These are phyloP conservation scores for Candida hungchunana DNA, from an alignment of 805 yeast genomes.

Conservation along the genomic window DNA sequence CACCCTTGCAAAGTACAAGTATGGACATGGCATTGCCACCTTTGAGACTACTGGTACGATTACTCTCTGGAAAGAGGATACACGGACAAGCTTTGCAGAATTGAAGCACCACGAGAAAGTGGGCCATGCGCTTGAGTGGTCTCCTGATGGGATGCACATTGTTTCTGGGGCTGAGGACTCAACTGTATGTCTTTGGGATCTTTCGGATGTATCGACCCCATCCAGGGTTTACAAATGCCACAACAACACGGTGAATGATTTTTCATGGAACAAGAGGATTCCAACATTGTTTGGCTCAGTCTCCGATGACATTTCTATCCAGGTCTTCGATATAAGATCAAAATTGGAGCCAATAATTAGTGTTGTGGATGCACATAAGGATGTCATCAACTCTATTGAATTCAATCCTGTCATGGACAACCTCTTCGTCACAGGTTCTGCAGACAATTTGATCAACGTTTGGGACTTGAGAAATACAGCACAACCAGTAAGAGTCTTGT, in stretches of 20 bases:
- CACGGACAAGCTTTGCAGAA: conserved; percentile 19
- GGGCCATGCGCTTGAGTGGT: conserved; percentile 75
- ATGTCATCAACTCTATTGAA: conserved; percentile 62
- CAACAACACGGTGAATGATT: conserved; percentile 58
- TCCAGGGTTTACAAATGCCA: conserved; percentile 43
- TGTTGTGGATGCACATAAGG: conserved; percentile 46
- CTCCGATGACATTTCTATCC: conserved; percentile 61
- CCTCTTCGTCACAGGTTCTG: conserved; percentile 71
- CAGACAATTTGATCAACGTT: conserved; percentile 65
- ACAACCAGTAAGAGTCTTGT: conserved; percentile 56
- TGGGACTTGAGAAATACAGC: conserved; percentile 70
- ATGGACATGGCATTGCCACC: too few species aligned
- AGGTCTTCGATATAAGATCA: conserved; percentile 55
- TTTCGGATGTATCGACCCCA: conserved; percentile 39
- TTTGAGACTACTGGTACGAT: conserved; percentile 40
- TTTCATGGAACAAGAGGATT: conserved; percentile 49
- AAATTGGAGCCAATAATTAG: conserved; percentile 35
- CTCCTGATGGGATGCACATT: conserved; percentile 38
- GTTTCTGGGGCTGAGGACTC: conserved; percentile 65
- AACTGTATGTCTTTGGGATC: conserved; percentile 69
- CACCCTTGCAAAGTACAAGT: too few species aligned
- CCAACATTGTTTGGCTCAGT: conserved; percentile 60
- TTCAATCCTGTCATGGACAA: conserved; percentile 54
- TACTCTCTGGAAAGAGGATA: conserved; percentile 36
- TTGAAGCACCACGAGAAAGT: conserved; percentile 57